Base-by-base conservation (phyloP, 495 filamentous ascomycete genomes). In the Talaromyces borbonicus region DNA sequence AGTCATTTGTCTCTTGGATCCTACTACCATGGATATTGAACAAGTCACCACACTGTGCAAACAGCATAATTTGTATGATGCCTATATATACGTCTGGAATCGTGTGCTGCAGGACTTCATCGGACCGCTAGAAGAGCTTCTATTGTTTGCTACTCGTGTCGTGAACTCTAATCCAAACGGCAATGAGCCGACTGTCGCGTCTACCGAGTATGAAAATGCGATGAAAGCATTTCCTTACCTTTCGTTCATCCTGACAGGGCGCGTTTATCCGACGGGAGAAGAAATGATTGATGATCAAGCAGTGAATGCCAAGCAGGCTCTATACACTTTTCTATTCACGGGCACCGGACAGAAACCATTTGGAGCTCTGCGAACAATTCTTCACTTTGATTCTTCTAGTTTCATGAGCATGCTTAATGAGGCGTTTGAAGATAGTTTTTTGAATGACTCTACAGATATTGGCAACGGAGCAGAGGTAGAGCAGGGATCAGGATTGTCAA, bases 11-110 rank as follows among this genome's bases (percentile, higher is more conserved):
- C 80, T 89, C 40, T 79, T 98, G 63, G 85, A 95, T 54, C 90
- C 92, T 0, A 67, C 75, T 7, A 95, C 87, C 3, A 82, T 97
- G 63, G 92, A 98, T 54, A 83, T 97, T 56, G 89, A 98, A 55
- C 89, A 96, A 58, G 79, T 90, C 38, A 95, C 88, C 0, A 78
- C 76, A 12, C 74, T 98, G 3, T 98, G 93, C 72, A 92, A 89
- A 54, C 80, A 87, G 50, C 79, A 96, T 54, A 76, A 83, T 43
- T 78, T 98, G 5, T 97, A 94, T 54, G 93, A 98, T 67, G 92
- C 93, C 8, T 78, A 95, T 52, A 85, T 95, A 40, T 97, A 97
- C 61, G 85, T 97, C 47, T 98, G 92, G 90, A 96, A 92, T 43
- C 83, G 86, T 59, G 88, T 85, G 26, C 63, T 98, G 20, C 68